Conservation (phyloP, 345 rosid species). For the Lumnitzera racemosa region DNA sequence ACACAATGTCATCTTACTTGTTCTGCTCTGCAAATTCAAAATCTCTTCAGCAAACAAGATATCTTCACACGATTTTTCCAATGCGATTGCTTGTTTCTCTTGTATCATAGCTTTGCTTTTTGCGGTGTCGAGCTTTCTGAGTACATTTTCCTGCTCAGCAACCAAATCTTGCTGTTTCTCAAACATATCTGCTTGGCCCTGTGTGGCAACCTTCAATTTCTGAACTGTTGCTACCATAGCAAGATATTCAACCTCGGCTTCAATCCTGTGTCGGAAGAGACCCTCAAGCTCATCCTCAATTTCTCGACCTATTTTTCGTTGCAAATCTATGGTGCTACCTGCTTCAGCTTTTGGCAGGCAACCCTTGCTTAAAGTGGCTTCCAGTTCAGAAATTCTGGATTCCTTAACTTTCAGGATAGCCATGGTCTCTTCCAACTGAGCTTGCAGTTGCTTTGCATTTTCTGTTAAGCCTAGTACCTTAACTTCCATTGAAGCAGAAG, state of each 20-base stretch:
- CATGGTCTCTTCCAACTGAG: slow-evolving; percentile 40
- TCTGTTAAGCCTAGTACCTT: slow-evolving; percentile 38
- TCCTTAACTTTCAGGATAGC: slow-evolving; percentile 38
- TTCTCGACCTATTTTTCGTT: slow-evolving; percentile 14
- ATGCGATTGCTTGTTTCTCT: slow-evolving; percentile 42
- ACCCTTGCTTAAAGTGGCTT: slow-evolving; percentile 23
- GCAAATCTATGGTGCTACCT: slow-evolving; percentile 22
- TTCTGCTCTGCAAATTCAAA: slow-evolving; percentile 41
- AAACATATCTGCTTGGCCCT: slow-evolving; percentile 18
- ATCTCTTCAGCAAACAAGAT: slow-evolving; percentile 38
- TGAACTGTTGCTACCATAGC: slow-evolving; percentile 33
- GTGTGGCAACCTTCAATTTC: slow-evolving; percentile 29
- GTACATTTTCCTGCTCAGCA: slow-evolving; percentile 30
- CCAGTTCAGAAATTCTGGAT: slow-evolving; percentile 41
- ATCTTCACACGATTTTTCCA: slow-evolving; percentile 38
- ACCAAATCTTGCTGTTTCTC: slow-evolving; percentile 38
- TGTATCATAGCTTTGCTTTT: slow-evolving; percentile 40
- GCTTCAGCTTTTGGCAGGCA: slow-evolving; percentile 29
- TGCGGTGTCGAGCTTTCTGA: slow-evolving; percentile 34
- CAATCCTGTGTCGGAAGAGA: slow-evolving; percentile 62
- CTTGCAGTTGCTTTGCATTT: slow-evolving; percentile 39
- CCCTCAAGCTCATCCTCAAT: slow-evolving; percentile 46
- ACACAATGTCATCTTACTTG: slow-evolving; percentile 34
- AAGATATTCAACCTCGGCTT: slow-evolving; percentile 70
- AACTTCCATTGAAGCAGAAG: slow-evolving; percentile 29